Evolutionary conservation across 805 yeast species (phyloP), one percentile per base, ranked within the genome.

Genomic region (Ogataea ganodermae): DNA sequence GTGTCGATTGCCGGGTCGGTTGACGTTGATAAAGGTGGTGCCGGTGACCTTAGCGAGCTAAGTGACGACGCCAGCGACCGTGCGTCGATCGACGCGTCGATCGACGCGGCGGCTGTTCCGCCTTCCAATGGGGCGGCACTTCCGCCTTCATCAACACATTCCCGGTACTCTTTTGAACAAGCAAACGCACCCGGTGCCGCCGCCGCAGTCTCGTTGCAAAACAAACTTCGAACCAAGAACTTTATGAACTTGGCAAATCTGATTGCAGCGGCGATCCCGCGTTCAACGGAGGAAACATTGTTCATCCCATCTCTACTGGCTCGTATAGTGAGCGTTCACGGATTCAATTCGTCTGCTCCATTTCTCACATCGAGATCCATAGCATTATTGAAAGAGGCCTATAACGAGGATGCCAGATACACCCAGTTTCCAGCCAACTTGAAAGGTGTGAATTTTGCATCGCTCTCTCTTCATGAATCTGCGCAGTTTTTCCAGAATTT

Each of bases 171-270:
- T 2, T 79, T 80, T 53, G 88, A 83, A 58, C 83, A 78, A 46
- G 72, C 72, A 32, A 88, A 86, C 49, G 91, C 92, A 1, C 89
- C 90, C 0, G 90, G 89, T 5, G 79, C 88, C 2, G 83, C 84
- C 1, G 89, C 90, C 16, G 81, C 84, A 26, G 80, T 84, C 71
- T 78, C 76, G 6, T 66, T 71, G 37, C 74, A 75, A 45, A 74
- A 75, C 50, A 69, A 65, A 41, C 65, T 71, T 46, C 66, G 74
- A 22, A 73, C 78, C 27, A 68, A 67, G 41, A 68, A 73, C 51
- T 71, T 74, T 37, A 58, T 74, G 38, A 76, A 75, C 56, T 61
- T 80, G 42, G 80, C 84, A 1, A 75, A 75, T 18, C 62, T 80
- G 22, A 89, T 86, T 4, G 88, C 92, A 0, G 75, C 85, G 50